Evolutionary conservation across 2,329 filamentous ascomycete genomes (phyloP).

Genomic region (Calonectria ilicicola): DNA sequence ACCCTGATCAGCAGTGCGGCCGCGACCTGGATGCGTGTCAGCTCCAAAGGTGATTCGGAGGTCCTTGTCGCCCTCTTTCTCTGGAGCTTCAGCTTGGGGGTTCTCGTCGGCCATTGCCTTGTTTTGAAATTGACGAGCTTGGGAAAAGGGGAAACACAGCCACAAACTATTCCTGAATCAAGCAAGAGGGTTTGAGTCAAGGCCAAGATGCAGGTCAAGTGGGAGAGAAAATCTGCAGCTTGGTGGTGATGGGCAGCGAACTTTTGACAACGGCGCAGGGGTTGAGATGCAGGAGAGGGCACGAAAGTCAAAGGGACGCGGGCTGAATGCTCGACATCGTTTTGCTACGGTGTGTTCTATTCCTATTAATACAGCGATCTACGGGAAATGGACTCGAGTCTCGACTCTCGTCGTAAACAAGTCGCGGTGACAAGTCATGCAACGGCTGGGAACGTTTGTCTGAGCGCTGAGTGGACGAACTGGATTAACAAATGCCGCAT

Average conservation of each 20-base stretch:
- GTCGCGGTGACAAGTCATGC: not conserved
- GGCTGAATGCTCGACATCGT: not conserved
- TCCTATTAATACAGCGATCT: slow-evolving; percentile 10
- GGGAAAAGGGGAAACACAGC: not conserved
- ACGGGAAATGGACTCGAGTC: slow-evolving; percentile 2
- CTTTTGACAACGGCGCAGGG: not conserved
- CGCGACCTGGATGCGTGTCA: not conserved
- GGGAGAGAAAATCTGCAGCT: not conserved
- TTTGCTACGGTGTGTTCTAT: not conserved
- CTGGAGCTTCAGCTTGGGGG: not conserved
- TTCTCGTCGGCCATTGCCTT: slow-evolving; percentile 10
- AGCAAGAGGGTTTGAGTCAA: not conserved
- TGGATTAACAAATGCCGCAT: slow-evolving; percentile 18
- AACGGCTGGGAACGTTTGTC: not conserved
- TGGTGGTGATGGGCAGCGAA: not conserved
- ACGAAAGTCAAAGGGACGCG: not conserved
- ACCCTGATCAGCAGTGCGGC: not conserved
- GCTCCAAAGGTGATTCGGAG: slow-evolving; percentile 9
- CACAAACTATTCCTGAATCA: not conserved
- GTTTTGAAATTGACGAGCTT: slow-evolving; percentile 5
- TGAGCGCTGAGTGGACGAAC: slow-evolving; percentile 8
- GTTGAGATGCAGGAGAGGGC: not conserved
- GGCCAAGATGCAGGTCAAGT: not conserved
- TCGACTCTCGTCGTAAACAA: not conserved
- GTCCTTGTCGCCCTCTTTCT: slow-evolving; percentile 9